phyloP scores from a whole-genome alignment of 768 basidiomycete genomes.

The Fistulinella prunicolor region DNA sequence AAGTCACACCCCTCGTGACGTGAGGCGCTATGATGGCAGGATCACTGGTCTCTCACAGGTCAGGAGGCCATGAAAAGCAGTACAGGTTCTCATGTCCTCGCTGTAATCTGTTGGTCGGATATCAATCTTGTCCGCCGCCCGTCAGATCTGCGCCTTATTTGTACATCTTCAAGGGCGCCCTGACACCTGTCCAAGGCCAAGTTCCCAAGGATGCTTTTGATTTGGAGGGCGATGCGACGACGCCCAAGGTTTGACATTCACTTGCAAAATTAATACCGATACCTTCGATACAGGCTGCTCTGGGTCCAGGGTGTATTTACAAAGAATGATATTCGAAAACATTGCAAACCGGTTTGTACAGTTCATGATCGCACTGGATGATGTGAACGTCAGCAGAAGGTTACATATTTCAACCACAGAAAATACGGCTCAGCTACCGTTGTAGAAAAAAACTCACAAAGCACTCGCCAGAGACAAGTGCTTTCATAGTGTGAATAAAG shows the following conservation, averaged over 20 bases:
- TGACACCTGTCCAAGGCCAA: constrained; percentile 88
- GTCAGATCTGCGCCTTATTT: constrained; percentile 73
- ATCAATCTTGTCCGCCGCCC: constrained; percentile 77
- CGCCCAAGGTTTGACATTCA: constrained; percentile 5
- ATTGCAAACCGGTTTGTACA: too few species aligned
- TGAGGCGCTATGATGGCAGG: constrained; percentile 18
- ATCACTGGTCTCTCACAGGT: constrained; percentile 35
- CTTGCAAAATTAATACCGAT: not conserved
- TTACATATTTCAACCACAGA: constrained; percentile 5
- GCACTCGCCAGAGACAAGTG: constrained; percentile 37
- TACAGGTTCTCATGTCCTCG: constrained; percentile 60
- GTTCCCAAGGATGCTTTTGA: constrained; percentile 83
- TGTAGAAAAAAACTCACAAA: constrained; percentile 66
- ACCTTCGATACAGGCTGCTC: not conserved
- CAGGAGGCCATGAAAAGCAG: constrained; percentile 72
- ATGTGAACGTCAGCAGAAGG: constrained; percentile 9
- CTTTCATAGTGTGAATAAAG: constrained; percentile 75
- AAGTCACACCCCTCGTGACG: constrained; percentile 13
- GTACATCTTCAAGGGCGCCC: constrained; percentile 76
- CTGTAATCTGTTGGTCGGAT: constrained; percentile 51
- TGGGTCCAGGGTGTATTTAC: not conserved
- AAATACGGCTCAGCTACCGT: constrained; percentile 72
- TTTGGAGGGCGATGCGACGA: constrained; percentile 32
- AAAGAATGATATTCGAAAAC: too few species aligned
- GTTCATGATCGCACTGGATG: too few species aligned